Evolutionary conservation across 257 asterid species (phyloP).

Genomic region (Linderniella brevidens): DNA sequence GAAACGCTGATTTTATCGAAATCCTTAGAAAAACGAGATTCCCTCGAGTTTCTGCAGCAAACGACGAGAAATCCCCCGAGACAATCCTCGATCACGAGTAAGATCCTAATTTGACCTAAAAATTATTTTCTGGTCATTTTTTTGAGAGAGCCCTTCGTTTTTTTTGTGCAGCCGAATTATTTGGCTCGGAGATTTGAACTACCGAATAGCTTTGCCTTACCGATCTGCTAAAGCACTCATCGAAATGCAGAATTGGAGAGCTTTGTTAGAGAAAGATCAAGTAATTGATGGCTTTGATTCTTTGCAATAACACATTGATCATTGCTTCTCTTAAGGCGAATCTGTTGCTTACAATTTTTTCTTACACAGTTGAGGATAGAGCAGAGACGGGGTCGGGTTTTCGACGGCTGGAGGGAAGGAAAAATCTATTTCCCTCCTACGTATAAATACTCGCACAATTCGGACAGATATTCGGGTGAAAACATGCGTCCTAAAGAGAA

Average conservation of each 20-base stretch:
- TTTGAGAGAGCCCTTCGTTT: background rate
- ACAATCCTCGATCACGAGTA: conserved; percentile 84
- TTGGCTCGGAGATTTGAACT: conserved; percentile 97
- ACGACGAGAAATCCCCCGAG: conserved; percentile 86
- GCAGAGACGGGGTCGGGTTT: conserved; percentile 86
- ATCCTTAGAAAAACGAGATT: conserved; percentile 82
- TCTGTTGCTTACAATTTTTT: conserved; percentile 1
- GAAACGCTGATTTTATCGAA: conserved; percentile 92
- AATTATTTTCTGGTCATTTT: background rate
- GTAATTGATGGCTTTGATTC: conserved; percentile 16
- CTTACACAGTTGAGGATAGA: conserved; percentile 56
- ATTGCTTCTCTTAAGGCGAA: background rate
- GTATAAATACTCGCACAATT: conserved; percentile 80
- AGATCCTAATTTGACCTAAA: conserved; percentile 9
- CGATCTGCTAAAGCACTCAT: conserved; percentile 92
- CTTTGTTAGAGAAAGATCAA: conserved; percentile 84
- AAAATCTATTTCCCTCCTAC: conserved; percentile 96
- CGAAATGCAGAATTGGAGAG: conserved; percentile 99
- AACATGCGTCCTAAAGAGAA: conserved; percentile 95
- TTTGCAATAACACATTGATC: background rate
- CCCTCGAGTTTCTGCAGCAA: conserved; percentile 53
- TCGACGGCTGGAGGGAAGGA: conserved; percentile 96
- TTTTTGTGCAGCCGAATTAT: conserved; percentile 53
- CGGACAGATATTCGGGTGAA: conserved; percentile 92
- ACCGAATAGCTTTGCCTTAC: conserved; percentile 79